These are phyloP conservation scores for Colletotrichum trifolii DNA, from an alignment of 2,329 filamentous ascomycete species.

Conservation along the genomic window DNA sequence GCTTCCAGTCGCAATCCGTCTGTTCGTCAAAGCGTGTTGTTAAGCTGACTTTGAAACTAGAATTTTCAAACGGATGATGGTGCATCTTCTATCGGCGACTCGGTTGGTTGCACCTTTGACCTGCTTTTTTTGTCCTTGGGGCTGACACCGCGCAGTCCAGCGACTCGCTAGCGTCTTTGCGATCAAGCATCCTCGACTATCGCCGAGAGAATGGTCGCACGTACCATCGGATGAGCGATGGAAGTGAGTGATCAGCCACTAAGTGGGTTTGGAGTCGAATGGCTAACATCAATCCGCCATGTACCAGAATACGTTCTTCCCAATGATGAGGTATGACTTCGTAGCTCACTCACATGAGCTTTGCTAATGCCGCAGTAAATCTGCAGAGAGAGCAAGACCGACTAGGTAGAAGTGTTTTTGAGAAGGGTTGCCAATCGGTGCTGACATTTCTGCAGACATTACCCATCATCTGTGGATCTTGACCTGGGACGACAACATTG, in stretches of 20 bases:
- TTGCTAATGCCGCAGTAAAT: background rate
- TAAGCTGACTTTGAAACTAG: too few species aligned
- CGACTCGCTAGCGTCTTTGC: background rate
- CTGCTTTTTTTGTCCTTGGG: too few species aligned
- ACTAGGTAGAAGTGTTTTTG: constrained; percentile 5
- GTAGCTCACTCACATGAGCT: background rate
- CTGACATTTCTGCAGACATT: constrained; percentile 41
- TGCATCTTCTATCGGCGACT: too few species aligned
- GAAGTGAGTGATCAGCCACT: constrained; percentile 39
- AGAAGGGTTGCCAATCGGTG: background rate
- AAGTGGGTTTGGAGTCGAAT: background rate
- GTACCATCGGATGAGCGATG: constrained; percentile 36
- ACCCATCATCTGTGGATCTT: constrained; percentile 49
- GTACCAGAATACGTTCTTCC: constrained; percentile 15
- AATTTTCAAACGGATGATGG: too few species aligned
- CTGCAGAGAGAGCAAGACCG: constrained; percentile 20
- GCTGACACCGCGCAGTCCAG: too few species aligned
- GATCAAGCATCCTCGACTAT: constrained; percentile 14
- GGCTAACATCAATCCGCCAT: too few species aligned
- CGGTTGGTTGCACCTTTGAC: too few species aligned
- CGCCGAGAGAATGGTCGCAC: constrained; percentile 31
- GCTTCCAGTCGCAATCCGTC: too few species aligned
- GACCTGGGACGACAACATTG: constrained; percentile 45
- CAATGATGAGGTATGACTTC: constrained; percentile 22
- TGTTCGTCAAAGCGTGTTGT: too few species aligned